Conservation (phyloP, 352 stramenopile genomes). For the Globisporangium canariense region DNA sequence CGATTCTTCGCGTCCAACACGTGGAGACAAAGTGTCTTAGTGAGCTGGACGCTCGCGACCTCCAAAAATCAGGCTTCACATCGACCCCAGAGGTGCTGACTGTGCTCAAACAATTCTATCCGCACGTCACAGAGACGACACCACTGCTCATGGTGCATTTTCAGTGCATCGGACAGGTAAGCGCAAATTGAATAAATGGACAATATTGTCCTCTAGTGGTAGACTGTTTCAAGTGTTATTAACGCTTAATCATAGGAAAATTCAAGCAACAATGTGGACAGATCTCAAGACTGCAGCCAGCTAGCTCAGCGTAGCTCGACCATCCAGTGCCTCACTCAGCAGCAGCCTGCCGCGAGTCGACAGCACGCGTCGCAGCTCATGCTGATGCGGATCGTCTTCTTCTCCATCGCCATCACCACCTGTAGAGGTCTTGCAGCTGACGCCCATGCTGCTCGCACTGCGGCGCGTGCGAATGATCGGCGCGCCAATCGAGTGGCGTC, state of each 20-base stretch:
- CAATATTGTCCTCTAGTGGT: too few relatives aligned
- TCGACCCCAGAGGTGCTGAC: slow-evolving; percentile 35
- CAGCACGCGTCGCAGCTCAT: slow-evolving; percentile 19
- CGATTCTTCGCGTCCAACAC: slow-evolving; percentile 40
- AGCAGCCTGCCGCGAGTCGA: slow-evolving; percentile 23
- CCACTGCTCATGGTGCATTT: slow-evolving; percentile 53
- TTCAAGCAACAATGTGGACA: neutral
- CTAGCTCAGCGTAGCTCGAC: neutral
- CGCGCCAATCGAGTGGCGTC: slow-evolving; percentile 13
- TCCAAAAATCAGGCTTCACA: slow-evolving; percentile 44
- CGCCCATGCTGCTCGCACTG: neutral
- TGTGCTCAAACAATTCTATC: slow-evolving; percentile 58
- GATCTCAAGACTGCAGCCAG: neutral
- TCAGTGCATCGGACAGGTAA: slow-evolving; percentile 24
- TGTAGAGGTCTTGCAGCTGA: neutral
- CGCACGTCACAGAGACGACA: slow-evolving; percentile 36
- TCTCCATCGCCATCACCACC: neutral
- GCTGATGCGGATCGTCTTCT: neutral
- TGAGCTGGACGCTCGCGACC: slow-evolving; percentile 26
- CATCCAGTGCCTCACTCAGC: slow-evolving; percentile 21
- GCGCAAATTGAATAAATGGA: neutral
- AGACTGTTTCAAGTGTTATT: too few relatives aligned
- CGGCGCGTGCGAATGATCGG: slow-evolving; percentile 1
- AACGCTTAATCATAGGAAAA: neutral
- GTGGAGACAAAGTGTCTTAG: slow-evolving; percentile 28